Conservation (phyloP, 371 early-diverging fungal species). For the Mucor velutinosus region DNA sequence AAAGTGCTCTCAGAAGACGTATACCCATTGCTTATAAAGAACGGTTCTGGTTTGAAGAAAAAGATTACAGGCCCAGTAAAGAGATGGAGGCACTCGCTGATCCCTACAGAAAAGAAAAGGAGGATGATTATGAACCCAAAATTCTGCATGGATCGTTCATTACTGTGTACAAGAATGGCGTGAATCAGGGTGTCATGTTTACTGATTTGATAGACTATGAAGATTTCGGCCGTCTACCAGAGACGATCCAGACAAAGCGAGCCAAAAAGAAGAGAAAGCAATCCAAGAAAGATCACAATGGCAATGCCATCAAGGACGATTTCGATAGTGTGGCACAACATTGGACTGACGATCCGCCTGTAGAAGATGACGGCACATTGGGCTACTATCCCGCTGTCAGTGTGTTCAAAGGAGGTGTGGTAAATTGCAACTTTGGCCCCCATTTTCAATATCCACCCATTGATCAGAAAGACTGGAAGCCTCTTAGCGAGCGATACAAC, state of each 20-base stretch:
- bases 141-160: constrained; percentile 49
- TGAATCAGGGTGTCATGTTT: constrained; percentile 67
- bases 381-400: constrained; percentile 74
- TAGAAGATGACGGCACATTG: constrained; percentile 68
- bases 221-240: constrained; percentile 51
- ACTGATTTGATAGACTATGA: constrained; percentile 59
- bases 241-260: constrained; percentile 35
- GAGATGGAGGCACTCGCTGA: constrained; percentile 55
- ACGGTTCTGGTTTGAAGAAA: constrained; percentile 68
- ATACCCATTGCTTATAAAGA: constrained; percentile 67
- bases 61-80: constrained; percentile 64
- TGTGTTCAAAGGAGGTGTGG: constrained; percentile 67
- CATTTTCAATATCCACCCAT: constrained; percentile 62
- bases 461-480: constrained; percentile 58
- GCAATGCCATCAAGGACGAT: constrained; percentile 25
- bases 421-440: constrained; percentile 71
- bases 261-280: constrained; percentile 47
- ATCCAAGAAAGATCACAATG: constrained; percentile 26
- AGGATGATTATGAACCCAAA: constrained; percentile 40
- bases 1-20: constrained; percentile 56
- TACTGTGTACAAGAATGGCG: constrained; percentile 68
- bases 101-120: constrained; percentile 32
- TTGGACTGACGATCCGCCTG: constrained; percentile 55
- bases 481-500: constrained; percentile 60
- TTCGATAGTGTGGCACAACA: constrained; percentile 41